A percentile compares a stretch with the other conserved stretches of the same genome.
Evolutionary conservation across 2,329 filamentous ascomycete species (phyloP).

Genomic region (Calonectria naviculata): DNA sequence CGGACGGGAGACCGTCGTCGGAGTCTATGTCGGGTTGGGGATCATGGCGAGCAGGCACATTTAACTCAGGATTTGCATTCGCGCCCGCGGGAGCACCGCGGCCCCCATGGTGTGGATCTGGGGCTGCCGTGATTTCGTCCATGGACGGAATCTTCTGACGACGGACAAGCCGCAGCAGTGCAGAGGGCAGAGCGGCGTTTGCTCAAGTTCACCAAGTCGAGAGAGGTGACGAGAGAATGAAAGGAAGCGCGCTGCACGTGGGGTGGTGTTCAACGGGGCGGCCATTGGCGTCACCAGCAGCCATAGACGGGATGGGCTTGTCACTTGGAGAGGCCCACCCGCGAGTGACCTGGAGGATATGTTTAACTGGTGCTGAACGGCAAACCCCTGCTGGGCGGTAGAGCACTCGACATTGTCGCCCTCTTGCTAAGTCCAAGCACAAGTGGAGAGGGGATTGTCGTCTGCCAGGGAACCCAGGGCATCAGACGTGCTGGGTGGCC

Average conservation of each 20-base stretch:
- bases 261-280: slow-evolving; percentile 24
- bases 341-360: slow-evolving; percentile 27
- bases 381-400: neutral
- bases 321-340: slow-evolving; percentile 29
- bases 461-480: neutral
- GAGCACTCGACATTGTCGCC: neutral
- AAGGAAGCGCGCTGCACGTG: slow-evolving; percentile 19
- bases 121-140: slow-evolving; percentile 43
- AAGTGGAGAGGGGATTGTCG: neutral
- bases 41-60: slow-evolving; percentile 19
- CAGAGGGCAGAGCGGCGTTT: neutral
- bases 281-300: slow-evolving; percentile 15
- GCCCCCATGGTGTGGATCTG: slow-evolving; percentile 31
- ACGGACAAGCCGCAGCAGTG: slow-evolving; percentile 27
- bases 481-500: neutral
- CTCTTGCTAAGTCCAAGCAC: neutral
- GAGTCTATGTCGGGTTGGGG: slow-evolving; percentile 10
- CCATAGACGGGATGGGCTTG: neutral
- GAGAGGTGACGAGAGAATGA: slow-evolving; percentile 15
- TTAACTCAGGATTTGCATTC: slow-evolving; percentile 20
- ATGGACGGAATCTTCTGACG: slow-evolving; percentile 32
- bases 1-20: slow-evolving; percentile 16
- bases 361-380: slow-evolving; percentile 32
- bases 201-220: neutral
- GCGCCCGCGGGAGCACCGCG: neutral